phyloP scores from a whole-genome alignment of 225 moss, liverwort and hornwort genomes.

The Ulota crispa region DNA sequence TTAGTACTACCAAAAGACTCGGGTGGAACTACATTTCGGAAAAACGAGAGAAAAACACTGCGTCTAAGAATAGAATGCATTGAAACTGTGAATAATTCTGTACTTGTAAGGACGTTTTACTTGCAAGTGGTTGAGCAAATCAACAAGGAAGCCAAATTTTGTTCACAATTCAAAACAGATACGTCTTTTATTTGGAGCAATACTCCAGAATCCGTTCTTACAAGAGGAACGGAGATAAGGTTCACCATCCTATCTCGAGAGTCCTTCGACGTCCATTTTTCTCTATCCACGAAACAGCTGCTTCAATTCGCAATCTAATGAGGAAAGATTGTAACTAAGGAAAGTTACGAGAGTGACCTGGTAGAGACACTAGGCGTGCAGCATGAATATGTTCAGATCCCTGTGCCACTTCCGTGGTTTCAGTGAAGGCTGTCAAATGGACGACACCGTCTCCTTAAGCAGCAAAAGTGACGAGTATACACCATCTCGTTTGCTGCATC shows the following conservation, averaged over 20 bases:
- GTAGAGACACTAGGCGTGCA: conserved; percentile 26
- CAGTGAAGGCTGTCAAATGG: conserved; percentile 1
- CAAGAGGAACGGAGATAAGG: background rate
- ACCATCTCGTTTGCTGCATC: conserved; percentile 38
- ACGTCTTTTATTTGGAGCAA: background rate
- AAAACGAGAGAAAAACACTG: background rate
- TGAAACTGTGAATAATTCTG: background rate
- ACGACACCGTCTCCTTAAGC: conserved; percentile 23
- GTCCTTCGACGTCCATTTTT: background rate
- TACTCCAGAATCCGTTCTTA: background rate
- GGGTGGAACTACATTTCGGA: background rate
- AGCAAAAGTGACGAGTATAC: conserved; percentile 20
- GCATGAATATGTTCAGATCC: conserved; percentile 30
- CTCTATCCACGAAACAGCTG: conserved; percentile 13
- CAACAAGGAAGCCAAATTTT: background rate
- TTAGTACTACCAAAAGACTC: background rate
- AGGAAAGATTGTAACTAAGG: background rate
- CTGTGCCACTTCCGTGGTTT: conserved; percentile 6
- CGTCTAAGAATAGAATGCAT: background rate
- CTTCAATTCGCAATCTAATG: conserved; percentile 8
- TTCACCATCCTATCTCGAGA: conserved; percentile 5
- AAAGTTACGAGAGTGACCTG: conserved; percentile 38
- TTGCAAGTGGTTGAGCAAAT: background rate
- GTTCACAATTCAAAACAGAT: background rate
- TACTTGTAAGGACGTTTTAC: background rate